Evolutionary conservation across 805 yeast species (phyloP), one percentile per base, ranked within the genome.

Genomic region (Pichia manshurica): DNA sequence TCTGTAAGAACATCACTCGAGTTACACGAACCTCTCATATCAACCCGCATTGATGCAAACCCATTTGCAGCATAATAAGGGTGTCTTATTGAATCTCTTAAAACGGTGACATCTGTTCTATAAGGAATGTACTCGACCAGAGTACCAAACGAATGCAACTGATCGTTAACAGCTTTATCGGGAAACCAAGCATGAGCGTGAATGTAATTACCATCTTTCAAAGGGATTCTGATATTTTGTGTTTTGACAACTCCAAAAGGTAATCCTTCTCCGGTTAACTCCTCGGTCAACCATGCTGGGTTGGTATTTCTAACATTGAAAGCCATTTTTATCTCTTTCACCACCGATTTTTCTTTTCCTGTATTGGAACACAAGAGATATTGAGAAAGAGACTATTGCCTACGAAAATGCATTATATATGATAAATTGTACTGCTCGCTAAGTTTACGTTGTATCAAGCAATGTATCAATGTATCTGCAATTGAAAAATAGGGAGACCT

Each of bases 21-120:
- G 37, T 71, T 69, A 22, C 73, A 66, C 8, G 68, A 50, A 33
- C 77, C 77, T 54, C 77, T 64, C 74, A 72, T 72, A 50, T 72
- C 77, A 19, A 72, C 67, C 55, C 77, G 56, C 47, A 72, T 61
- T 2, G 73, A 69, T 1, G 72, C 74, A 22, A 72, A 61, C 0
- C 77, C 77, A 51, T 69, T 66, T 8, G 75, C 75, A 3, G 77
- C 74, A 52, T 68, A 72, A 58, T 63, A 72, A 3, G 76, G 71
- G 50, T 72, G 77, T 52, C 77, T 62, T 33, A 72, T 64, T 1
- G 72, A 59, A 53, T 73, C 77, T 59, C 77, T 60, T 38, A 69
- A 65, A 38, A 73, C 62, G 1, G 77, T 73, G 50, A 69, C 66
- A 52, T 69, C 77, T 12, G 74, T 71, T 54, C 77, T 56, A 52